Conservation (phyloP, 345 rosid species). For the Aurinia saxatilis region DNA sequence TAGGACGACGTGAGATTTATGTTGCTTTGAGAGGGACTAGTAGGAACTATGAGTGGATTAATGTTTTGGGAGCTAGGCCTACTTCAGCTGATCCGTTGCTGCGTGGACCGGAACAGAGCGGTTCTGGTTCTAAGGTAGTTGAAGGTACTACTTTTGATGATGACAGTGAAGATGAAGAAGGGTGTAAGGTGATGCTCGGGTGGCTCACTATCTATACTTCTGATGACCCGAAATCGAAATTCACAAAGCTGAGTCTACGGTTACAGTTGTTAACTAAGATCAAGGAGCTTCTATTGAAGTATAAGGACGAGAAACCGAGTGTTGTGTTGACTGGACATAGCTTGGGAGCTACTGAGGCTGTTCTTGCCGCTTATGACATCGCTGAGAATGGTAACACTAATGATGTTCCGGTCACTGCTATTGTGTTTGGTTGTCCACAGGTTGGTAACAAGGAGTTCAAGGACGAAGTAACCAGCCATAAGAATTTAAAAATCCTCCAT, state of each 20-base stretch:
- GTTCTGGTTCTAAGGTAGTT: not conserved
- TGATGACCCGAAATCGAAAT: conserved; percentile 49
- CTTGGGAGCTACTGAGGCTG: conserved; percentile 71
- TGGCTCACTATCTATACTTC: conserved; percentile 77
- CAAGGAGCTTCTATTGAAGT: conserved; percentile 38
- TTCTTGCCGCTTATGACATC: conserved; percentile 57
- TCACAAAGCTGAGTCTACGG: conserved; percentile 54
- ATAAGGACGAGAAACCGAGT: conserved; percentile 52
- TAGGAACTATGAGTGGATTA: conserved; percentile 76
- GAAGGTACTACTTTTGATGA: conserved; percentile 15
- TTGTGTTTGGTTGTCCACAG: conserved; percentile 73
- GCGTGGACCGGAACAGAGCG: not conserved
- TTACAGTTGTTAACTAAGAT: conserved; percentile 48
- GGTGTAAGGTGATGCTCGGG: conserved; percentile 67
- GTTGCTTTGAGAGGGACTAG: conserved; percentile 71
- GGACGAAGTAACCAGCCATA: conserved; percentile 32
- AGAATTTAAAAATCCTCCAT: conserved; percentile 56
- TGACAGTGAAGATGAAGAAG: conserved; percentile 44
- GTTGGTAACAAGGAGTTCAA: conserved; percentile 66
- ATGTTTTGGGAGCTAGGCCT: conserved; percentile 52
- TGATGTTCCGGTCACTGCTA: conserved; percentile 58
- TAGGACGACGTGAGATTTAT: conserved; percentile 75
- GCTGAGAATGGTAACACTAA: conserved; percentile 55
- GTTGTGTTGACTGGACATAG: conserved; percentile 70
- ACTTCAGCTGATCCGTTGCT: conserved; percentile 46